phyloP scores from a whole-genome alignment of 192 early-diverging fungal species.

The Piromyces sp. region DNA sequence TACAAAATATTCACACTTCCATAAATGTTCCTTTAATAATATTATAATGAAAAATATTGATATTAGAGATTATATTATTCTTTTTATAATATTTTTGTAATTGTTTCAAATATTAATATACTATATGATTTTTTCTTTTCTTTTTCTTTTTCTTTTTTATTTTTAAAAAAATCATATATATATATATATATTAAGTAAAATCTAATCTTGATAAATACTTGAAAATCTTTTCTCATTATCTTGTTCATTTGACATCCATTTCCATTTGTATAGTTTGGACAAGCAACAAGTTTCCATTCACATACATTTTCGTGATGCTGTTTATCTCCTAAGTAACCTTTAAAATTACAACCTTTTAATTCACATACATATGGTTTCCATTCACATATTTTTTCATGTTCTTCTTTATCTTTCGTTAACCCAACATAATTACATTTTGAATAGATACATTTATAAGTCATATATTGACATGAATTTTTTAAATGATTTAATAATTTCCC shows the following conservation, averaged over 20 bases:
- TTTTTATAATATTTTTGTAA: no score
- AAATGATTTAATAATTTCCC: not conserved
- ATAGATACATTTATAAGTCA: not conserved
- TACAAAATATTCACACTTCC: not conserved
- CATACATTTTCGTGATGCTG: not conserved
- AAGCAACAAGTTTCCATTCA: not conserved
- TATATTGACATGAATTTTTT: not conserved
- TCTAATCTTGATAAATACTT: not conserved
- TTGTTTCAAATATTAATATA: no score
- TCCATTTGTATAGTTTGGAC: not conserved
- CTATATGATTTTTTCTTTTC: no score
- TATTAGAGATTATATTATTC: no score
- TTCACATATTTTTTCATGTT: not conserved
- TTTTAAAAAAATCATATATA: no score
- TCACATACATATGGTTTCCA: not conserved
- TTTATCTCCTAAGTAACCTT: not conserved
- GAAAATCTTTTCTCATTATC: not conserved
- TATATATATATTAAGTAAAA: no score
- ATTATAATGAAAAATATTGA: no score
- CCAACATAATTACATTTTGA: not conserved
- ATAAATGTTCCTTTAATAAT: not conserved
- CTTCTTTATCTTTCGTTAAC: not conserved
- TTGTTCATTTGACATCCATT: not conserved
- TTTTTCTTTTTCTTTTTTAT: no score
- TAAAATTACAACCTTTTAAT: not conserved